Evolutionary conservation across 148 eudicot genomes (phyloP), one percentile per base, ranked within the genome.

Genomic region (Heliosperma pusillum): DNA sequence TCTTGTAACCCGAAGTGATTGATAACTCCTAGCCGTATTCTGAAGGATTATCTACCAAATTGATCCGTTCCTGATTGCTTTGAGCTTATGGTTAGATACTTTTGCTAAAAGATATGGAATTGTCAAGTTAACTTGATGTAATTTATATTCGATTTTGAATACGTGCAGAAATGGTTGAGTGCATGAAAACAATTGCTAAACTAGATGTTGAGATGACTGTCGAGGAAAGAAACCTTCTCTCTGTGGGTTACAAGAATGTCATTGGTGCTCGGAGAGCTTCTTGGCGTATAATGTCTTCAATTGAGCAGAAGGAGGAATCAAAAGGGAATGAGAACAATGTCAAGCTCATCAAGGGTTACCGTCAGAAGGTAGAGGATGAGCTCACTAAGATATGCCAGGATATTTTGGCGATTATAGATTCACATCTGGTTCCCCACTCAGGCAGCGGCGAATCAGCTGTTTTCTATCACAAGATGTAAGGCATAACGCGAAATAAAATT

Each of bases 201-300:
- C 89, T 94, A 58, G 93, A 90, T 82, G 91, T 94, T 68, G 97
- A 94, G 80, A 80, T 91, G 62, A 85, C 90, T 64, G 92, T 88
- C 57, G 97, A 91, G 77, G 97, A 94, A 80, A 86, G 97, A 83
- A 94, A 91, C 83, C 89, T 94, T 66, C 93, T 94, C 24, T 94
- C 98, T 9, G 97, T 94, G 29, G 98, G 95, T 25, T 94, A 91
- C 89, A 94, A 94, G 85, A 94, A 94, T 73, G 98, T 94, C n/a
- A 94, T 94, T 69, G 98, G 98, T 80, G 88, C 95, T 50, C 80
- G 96, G 22, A 86, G 98, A 79, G 98, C 98, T 44, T 94, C 98
- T 30, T 94, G 97, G 98, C 90, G 97, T 63, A 94, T 94, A 61
- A 90, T 91, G 98, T 94, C 98, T 40, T 94, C 97, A 1, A 91